Evolutionary conservation across 2,329 filamentous ascomycete species (phyloP).

Genomic region (Sclerotinia minor): DNA sequence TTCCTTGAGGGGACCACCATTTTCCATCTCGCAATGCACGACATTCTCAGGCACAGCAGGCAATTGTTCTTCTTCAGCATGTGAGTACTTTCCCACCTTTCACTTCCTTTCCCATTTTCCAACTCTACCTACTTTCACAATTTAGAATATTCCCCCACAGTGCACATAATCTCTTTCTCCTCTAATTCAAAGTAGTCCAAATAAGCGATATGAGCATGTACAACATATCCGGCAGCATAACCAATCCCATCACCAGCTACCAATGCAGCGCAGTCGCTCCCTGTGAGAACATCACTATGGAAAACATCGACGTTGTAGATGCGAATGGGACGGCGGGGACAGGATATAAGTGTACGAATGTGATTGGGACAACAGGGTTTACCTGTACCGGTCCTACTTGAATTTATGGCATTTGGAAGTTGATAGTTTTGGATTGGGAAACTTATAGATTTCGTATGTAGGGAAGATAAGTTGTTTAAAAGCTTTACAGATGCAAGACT

Average conservation of each 20-base stretch:
- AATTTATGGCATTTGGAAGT: background rate
- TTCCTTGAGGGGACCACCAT: slow-evolving; percentile 21
- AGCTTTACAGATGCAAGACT: too few relatives aligned
- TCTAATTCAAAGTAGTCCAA: background rate
- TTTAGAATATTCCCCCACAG: background rate
- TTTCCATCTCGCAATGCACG: slow-evolving; percentile 47
- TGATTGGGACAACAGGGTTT: slow-evolving; percentile 7
- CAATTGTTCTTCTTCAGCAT: slow-evolving; percentile 44
- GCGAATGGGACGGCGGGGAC: slow-evolving; percentile 4
- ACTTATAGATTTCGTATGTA: background rate
- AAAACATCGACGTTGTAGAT: slow-evolving; percentile 1
- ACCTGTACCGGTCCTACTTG: background rate
- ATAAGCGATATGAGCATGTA: slow-evolving; percentile 9
- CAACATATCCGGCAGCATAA: slow-evolving; percentile 18
- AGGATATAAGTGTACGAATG: slow-evolving; percentile 21
- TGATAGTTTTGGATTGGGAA: background rate
- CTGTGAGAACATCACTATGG: slow-evolving; percentile 14
- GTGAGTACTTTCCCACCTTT: background rate
- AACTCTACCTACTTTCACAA: background rate
- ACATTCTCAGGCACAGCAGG: slow-evolving; percentile 43
- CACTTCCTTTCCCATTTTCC: background rate
- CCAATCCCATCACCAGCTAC: slow-evolving; percentile 15
- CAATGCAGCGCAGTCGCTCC: slow-evolving; percentile 18
- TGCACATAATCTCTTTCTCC: background rate
- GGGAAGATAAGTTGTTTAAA: background rate